Percentiles rank a stretch among this genome's conserved stretches.
These are phyloP conservation scores for Onygenales sp. DNA, from an alignment of 2,329 filamentous ascomycete species.

Conservation along the genomic window DNA sequence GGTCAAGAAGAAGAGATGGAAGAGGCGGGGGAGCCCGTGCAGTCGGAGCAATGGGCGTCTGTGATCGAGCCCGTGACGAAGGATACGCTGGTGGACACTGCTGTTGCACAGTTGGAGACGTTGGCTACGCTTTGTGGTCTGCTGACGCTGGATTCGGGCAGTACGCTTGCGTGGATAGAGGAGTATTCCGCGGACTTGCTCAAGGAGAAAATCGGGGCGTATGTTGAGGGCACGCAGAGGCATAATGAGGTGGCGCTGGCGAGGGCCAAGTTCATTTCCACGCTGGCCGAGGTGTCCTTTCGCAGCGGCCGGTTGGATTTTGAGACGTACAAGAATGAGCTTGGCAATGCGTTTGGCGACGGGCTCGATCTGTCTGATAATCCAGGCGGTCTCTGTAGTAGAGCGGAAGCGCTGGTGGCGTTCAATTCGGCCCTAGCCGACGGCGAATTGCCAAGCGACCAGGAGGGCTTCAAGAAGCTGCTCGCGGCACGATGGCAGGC, in stretches of 20 bases:
- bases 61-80: conserved; percentile 59
- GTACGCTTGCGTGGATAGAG: conserved; percentile 47
- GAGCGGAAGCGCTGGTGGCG: conserved; percentile 48
- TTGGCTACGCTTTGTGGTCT: conserved; percentile 44
- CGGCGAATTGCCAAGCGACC: conserved; percentile 18
- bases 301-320: conserved; percentile 41
- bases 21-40: conserved; percentile 20
- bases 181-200: conserved; percentile 46
- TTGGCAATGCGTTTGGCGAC: conserved; percentile 32
- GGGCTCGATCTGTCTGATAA: conserved; percentile 33
- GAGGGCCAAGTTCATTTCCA: conserved; percentile 47
- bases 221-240: conserved; percentile 37
- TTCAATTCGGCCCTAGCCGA: conserved; percentile 42
- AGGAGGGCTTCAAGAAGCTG: conserved; percentile 21
- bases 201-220: conserved; percentile 44
- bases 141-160: conserved; percentile 31
- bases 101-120: conserved; percentile 52
- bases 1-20: conserved; percentile 9
- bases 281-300: conserved; percentile 49
- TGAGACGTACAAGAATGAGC: conserved; percentile 42
- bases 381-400: conserved; percentile 42
- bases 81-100: conserved; percentile 57
- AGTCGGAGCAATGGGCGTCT: conserved; percentile 53
- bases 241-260: conserved; percentile 45
- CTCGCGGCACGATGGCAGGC: conserved; percentile 41